These are phyloP conservation scores for Chaetomium globosum DNA, from an alignment of 2,329 filamentous ascomycete genomes.

Conservation along the genomic window DNA sequence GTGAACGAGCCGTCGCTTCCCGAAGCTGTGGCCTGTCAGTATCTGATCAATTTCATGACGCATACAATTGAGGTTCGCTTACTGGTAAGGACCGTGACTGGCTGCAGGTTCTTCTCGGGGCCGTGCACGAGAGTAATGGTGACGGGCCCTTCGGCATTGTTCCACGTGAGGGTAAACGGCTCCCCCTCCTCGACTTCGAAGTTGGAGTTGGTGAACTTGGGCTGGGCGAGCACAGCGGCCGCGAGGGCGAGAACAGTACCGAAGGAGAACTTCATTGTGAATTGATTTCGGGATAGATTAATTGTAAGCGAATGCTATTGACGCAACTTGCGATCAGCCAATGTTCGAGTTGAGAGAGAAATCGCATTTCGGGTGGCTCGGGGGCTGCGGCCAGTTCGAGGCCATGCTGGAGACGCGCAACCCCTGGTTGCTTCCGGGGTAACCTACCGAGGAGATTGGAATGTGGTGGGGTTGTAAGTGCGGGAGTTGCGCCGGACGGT, in stretches of 20 bases:
- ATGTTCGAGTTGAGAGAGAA: not conserved
- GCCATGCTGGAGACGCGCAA: not conserved
- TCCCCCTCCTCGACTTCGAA: slow-evolving; percentile 43
- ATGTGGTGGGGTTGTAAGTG: slow-evolving; percentile 21
- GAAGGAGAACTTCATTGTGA: slow-evolving; percentile 50
- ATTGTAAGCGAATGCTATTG: slow-evolving; percentile 29
- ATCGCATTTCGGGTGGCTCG: slow-evolving; percentile 5
- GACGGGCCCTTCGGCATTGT: slow-evolving; percentile 46
- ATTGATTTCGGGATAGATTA: slow-evolving; percentile 28
- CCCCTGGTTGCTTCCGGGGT: slow-evolving; percentile 7
- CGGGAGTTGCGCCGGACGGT: slow-evolving; percentile 11
- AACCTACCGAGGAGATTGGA: slow-evolving; percentile 27
- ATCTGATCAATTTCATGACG: not conserved
- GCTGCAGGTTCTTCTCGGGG: slow-evolving; percentile 41
- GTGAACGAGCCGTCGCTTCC: slow-evolving; percentile 44
- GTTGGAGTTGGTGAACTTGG: slow-evolving; percentile 40
- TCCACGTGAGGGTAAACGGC: slow-evolving; percentile 52
- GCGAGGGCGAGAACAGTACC: slow-evolving; percentile 43
- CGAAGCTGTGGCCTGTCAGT: slow-evolving; percentile 39
- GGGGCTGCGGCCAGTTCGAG: not conserved
- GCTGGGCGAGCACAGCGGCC: slow-evolving; percentile 39
- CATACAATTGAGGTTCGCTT: slow-evolving; percentile 33
- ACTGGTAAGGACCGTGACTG: slow-evolving; percentile 45
- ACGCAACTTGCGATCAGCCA: slow-evolving; percentile 17
- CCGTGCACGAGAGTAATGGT: slow-evolving; percentile 49